Evolutionary conservation across 805 yeast species (phyloP), one percentile per base, ranked within the genome.

Genomic region (Citeromyces matritensis): DNA sequence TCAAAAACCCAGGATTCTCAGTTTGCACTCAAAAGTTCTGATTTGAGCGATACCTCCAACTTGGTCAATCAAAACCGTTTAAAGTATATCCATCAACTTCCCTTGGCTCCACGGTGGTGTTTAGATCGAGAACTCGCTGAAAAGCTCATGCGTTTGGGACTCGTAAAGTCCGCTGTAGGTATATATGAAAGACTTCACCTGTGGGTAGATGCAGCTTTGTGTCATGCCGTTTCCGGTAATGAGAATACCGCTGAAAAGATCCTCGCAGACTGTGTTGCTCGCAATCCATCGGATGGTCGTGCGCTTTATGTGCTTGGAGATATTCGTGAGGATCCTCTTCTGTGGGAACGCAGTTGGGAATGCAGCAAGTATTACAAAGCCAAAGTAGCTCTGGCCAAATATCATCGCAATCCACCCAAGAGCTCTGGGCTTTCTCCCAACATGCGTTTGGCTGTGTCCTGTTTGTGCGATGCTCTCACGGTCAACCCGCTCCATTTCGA

Each of bases 281-380:
- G 53, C 10, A 63, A 69, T 41, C 84, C 93, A 3, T 60, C 67
- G 3, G 94, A 84, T 51, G 86, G 94, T 1, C 65, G 95, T 41
- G 84, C 94, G 0, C 63, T 75, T 45, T 73, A 88, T 2, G 73
- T 88, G 15, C 58, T 83, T 29, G 99, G 97, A 39, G 96, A 86
- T 47, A 65, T 91, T 25, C 73, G 69, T 31, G 73, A 68, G 38
- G 83, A 84, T 41, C 88, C 95, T 2, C 40, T 48, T 6, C 57
- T 70, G 32, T 91, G 97, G 96, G 63, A 60, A 34, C 70, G 71
- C 44, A 81, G 95, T 9, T 91, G 99, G 99, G 73, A 72, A 26
- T 51, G 78, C 30, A 93, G 93, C 12, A 68, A 65, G 38, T 84
- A 86, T 42, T 72, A 86, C 15, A 73, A 79, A 37, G 95, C 98